Conservation (phyloP, 2,329 filamentous ascomycete genomes). For the Aspergillus sp. region DNA sequence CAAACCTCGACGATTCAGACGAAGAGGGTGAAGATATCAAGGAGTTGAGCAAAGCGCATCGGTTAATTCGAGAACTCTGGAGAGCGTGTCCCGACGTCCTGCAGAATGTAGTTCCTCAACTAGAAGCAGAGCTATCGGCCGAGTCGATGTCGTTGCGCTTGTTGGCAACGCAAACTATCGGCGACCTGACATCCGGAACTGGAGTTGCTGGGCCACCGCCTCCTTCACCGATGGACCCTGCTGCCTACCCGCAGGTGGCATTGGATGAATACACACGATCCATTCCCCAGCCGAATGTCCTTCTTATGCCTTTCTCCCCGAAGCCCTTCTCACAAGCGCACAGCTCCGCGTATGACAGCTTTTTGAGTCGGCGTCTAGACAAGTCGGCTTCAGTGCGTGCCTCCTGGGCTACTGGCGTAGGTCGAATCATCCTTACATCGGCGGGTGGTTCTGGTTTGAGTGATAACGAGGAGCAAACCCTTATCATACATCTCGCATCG, state of each 20-base stretch:
- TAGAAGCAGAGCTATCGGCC: constrained; percentile 87
- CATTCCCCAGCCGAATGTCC: constrained; percentile 57
- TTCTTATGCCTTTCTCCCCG: constrained; percentile 81
- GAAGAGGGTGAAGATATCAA: constrained; percentile 80
- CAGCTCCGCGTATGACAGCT: constrained; percentile 74
- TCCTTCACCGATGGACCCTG: constrained; percentile 70
- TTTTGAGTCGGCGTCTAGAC: constrained; percentile 81
- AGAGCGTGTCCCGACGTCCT: constrained; percentile 84
- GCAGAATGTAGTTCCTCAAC: constrained; percentile 87
- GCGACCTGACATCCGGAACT: constrained; percentile 91
- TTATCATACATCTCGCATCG: constrained; percentile 73
- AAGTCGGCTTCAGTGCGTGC: constrained; percentile 79
- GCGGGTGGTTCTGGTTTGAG: constrained; percentile 87
- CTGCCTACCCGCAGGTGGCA: constrained; percentile 71
- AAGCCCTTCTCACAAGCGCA: constrained; percentile 88
- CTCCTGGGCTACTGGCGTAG: constrained; percentile 80
- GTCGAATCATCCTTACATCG: constrained; percentile 85
- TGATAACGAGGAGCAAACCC: constrained; percentile 72
- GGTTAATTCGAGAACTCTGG: constrained; percentile 89
- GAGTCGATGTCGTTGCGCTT: constrained; percentile 85
- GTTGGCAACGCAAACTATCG: constrained; percentile 88
- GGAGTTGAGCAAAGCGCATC: constrained; percentile 86
- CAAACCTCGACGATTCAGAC: constrained; percentile 61
- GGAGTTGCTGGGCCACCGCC: constrained; percentile 85
- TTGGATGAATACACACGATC: constrained; percentile 49